Conservation (phyloP, 1,139 yeast genomes). For the Debaryomyces sp. region DNA sequence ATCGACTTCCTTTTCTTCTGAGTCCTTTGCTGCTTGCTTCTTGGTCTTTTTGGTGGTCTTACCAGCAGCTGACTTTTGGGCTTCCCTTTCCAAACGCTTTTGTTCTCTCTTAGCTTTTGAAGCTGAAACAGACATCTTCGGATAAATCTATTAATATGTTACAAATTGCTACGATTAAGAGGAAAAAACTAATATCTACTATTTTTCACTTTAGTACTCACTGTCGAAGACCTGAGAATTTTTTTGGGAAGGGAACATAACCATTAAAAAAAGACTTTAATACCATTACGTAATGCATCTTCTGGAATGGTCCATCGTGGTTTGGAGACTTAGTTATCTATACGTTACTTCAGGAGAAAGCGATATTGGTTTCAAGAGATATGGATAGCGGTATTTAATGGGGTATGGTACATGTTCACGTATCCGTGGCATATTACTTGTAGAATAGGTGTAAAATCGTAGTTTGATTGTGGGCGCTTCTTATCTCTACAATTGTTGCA, state of each 20-base stretch:
- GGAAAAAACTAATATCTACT: not conserved
- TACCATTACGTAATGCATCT: constrained; percentile 2
- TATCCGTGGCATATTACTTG: too few relatives aligned
- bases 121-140: constrained; percentile 62
- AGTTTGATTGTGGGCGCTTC: not conserved
- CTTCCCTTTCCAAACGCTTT: constrained; percentile 60
- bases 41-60: constrained; percentile 67
- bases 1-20: constrained; percentile 62
- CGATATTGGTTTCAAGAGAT: too few relatives aligned
- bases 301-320: not conserved
- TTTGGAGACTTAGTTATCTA: not conserved
- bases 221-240: constrained; percentile 8
- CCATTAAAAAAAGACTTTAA: not conserved
- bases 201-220: constrained; percentile 4
- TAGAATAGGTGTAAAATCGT: not conserved
- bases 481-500: not conserved
- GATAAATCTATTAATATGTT: not conserved
- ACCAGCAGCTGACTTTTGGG: constrained; percentile 73
- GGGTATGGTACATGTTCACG: too few relatives aligned
- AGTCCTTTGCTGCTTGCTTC: constrained; percentile 57
- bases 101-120: constrained; percentile 98
- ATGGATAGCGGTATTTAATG: too few relatives aligned
- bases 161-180: not conserved
- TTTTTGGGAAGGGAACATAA: constrained; percentile 7
- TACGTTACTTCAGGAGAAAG: not conserved